phyloP scores from a whole-genome alignment of 805 yeast species.

The Priceomyces carsonii region DNA sequence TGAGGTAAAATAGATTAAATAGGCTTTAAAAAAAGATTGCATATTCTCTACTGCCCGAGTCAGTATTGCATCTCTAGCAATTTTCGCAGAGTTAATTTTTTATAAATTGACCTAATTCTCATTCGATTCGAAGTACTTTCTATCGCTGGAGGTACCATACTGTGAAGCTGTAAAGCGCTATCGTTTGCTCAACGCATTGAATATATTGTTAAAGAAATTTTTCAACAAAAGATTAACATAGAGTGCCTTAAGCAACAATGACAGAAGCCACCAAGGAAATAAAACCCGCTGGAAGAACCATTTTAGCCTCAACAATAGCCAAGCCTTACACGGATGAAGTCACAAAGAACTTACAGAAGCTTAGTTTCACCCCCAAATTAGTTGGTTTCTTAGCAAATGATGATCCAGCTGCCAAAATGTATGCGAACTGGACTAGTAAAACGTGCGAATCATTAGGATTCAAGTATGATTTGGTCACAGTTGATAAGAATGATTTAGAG shows the following conservation, averaged over 20 bases:
- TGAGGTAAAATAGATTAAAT: slow-evolving; percentile 36
- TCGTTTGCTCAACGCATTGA: too few relatives aligned
- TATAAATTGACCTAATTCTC: too few relatives aligned
- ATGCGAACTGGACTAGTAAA: slow-evolving; percentile 94
- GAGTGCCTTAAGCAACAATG: too few relatives aligned
- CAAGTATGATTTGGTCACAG: slow-evolving; percentile 71
- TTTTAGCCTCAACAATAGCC: slow-evolving; percentile 85
- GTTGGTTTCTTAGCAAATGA: slow-evolving; percentile 91
- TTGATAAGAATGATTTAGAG: slow-evolving; percentile 81
- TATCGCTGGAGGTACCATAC: too few relatives aligned
- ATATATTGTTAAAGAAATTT: too few relatives aligned
- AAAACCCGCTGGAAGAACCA: slow-evolving; percentile 69
- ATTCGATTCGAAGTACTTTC: too few relatives aligned
- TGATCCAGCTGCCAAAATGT: slow-evolving; percentile 94
- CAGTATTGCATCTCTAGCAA: slow-evolving; percentile 2
- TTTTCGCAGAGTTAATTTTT: slow-evolving; percentile 5
- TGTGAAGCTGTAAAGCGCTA: too few relatives aligned
- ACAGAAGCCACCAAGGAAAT: slow-evolving; percentile 1
- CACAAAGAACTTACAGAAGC: slow-evolving; percentile 49
- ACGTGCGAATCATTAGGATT: slow-evolving; percentile 88
- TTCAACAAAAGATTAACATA: too few relatives aligned
- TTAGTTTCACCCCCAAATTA: slow-evolving; percentile 65
- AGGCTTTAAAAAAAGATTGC: not conserved
- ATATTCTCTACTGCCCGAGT: slow-evolving; percentile 6
- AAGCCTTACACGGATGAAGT: slow-evolving; percentile 79